Percentiles rank a stretch among this genome's conserved stretches.
These are phyloP conservation scores for Bassia scoparia DNA, from an alignment of 148 eudicot species.

Conservation along the genomic window DNA sequence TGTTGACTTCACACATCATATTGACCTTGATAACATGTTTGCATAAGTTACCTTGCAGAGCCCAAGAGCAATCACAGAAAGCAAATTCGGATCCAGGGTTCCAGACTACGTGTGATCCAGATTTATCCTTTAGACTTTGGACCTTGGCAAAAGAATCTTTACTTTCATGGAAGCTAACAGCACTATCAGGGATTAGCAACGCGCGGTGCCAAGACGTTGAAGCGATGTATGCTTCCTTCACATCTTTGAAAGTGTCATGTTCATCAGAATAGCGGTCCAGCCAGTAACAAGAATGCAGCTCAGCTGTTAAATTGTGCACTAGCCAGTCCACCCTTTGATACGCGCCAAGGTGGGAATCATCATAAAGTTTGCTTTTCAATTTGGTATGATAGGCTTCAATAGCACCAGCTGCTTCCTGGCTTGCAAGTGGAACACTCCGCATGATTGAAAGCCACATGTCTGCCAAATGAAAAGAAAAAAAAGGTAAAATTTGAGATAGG, in stretches of 20 bases:
- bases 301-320: conserved; percentile 82
- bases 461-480: conserved; percentile 24
- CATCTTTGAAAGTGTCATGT: conserved; percentile 71
- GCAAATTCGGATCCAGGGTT: conserved; percentile 92
- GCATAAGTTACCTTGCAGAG: conserved; percentile 81
- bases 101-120: conserved; percentile 45
- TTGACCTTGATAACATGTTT: conserved; percentile 92
- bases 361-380: conserved; percentile 73
- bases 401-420: conserved; percentile 96
- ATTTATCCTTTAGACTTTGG: conserved; percentile 39
- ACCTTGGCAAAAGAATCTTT: conserved; percentile 54
- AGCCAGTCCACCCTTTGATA: conserved; percentile 90
- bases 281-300: conserved; percentile 81
- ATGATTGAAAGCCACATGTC: conserved; percentile 92
- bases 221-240: conserved; percentile 61
- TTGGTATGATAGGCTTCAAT: conserved; percentile 93
- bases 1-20: conserved; percentile 51
- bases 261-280: conserved; percentile 91
- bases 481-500: neutral
- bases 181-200: conserved; percentile 62
- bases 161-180: conserved; percentile 51
- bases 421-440: conserved; percentile 76
- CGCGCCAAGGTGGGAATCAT: conserved; percentile 81
- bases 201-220: conserved; percentile 94
- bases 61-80: conserved; percentile 86